Conservation (phyloP, 306 rosid species). For the Malus sieversii region DNA sequence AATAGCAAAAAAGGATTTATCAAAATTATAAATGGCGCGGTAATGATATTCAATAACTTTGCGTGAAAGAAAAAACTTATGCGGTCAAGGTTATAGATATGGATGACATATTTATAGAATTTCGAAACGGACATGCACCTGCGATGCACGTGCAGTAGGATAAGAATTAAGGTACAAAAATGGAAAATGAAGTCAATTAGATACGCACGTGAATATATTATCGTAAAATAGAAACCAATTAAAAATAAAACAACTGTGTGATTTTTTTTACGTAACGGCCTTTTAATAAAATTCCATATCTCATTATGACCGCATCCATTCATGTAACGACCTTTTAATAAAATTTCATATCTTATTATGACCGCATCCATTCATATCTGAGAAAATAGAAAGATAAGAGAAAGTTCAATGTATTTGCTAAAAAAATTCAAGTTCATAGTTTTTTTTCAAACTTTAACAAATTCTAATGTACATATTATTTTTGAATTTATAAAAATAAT, state of each 20-base stretch:
- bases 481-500: not conserved
- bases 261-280: not conserved
- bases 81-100: no score
- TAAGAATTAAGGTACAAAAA: not conserved
- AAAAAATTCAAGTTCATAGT: not conserved
- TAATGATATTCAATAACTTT: not conserved
- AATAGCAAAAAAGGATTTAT: not conserved
- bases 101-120: not conserved
- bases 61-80: no score
- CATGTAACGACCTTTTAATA: not conserved
- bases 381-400: not conserved
- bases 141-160: not conserved
- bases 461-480: no score
- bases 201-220: no score
- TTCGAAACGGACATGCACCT: no score
- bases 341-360: not conserved
- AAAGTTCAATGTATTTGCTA: not conserved
- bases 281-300: not conserved
- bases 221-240: not conserved
- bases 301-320: not conserved
- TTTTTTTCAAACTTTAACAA: no score
- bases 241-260: not conserved
- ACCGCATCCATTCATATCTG: not conserved
- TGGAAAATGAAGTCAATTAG: not conserved
- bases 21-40: not conserved